Evolutionary conservation across 352 stramenopile species (phyloP), one percentile per base, ranked within the genome.

Genomic region (Phytophthora citrophthora): DNA sequence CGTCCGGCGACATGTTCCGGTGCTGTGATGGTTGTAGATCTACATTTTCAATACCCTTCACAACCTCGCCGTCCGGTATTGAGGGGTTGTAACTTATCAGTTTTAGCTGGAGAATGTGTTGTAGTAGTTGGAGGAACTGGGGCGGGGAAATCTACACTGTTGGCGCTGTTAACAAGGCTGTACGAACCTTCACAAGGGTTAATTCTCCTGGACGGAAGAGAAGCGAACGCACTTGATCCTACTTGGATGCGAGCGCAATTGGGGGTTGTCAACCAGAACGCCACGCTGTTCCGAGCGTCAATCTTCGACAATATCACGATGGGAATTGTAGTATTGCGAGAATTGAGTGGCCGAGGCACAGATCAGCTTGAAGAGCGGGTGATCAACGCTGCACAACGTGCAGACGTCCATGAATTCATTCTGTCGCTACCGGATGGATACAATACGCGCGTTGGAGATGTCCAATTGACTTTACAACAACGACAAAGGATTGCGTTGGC

Each of bases 391-490:
- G 74, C 75, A 15, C 69, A 77, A 44, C 66, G 73, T 4, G 69
- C 69, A 27, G 69, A 77, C 10, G 74, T 71, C n/a, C 74, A 82
- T 45, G 74, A 75, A 23, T 74, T 79, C 61, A 97, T 98, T 48
- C 74, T 80, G 56, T 61, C 72, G 15, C 81, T 98, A 15, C 90
- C 92, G 1, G 77, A 97, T 23, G 81, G 85, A 13, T 97, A 96
- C 70, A 77, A 95, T 48, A 74, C 64, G 1, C 53, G 39, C 16
- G 50, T 77, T 4, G 68, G 58, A 40, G 58, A 60, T 1, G 40
- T 96, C 15, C 93, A 96, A 65, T 70, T 99, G 0, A 90, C 72
- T 41, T 83, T 79, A 20, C 86, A 89, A 26, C 91, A 99, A 75
- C 96, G 96, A 50, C 97, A 99, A 70, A 77, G 95, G 15, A 48